A percentile compares a stretch with the other conserved stretches of the same genome.
Conservation (phyloP, 2,329 filamentous ascomycete species). For the Leptographium procerum region DNA sequence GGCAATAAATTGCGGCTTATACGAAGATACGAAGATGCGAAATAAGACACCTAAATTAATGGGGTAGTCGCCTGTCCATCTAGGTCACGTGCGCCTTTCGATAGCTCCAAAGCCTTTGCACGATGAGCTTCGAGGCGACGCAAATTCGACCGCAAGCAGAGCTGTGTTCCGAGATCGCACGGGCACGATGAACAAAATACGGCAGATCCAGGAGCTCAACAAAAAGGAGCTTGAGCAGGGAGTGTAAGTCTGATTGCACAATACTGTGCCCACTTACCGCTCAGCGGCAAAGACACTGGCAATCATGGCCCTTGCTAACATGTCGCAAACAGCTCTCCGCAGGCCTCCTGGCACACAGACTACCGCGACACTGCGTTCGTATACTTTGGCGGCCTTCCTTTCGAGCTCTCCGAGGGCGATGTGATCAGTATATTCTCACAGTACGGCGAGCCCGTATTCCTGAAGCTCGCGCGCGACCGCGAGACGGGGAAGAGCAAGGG, state of each 20-base stretch:
- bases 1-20: too few species aligned
- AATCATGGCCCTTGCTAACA: not conserved
- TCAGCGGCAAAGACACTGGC: not conserved
- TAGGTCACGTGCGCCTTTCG: not conserved
- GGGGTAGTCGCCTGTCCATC: too few species aligned
- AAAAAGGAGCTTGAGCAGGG: constrained; percentile 87
- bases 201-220: constrained; percentile 85
- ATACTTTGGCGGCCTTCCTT: constrained; percentile 89
- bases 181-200: constrained; percentile 76
- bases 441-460: constrained; percentile 85
- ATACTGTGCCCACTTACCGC: not conserved
- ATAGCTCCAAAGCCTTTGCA: not conserved
- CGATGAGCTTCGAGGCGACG: not conserved
- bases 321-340: constrained; percentile 47
- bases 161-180: not conserved
- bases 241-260: constrained; percentile 49
- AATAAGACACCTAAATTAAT: too few species aligned
- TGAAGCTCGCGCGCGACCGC: constrained; percentile 87
- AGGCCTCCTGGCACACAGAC: constrained; percentile 93
- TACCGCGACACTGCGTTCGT: constrained; percentile 92
- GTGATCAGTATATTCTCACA: constrained; percentile 95
- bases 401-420: constrained; percentile 89
- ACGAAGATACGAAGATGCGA: too few species aligned
- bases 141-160: not conserved
- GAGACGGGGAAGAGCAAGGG: constrained; percentile 92